phyloP scores from a whole-genome alignment of 2,329 filamentous ascomycete species.

The Aspergillus oerlinghausenensis region DNA sequence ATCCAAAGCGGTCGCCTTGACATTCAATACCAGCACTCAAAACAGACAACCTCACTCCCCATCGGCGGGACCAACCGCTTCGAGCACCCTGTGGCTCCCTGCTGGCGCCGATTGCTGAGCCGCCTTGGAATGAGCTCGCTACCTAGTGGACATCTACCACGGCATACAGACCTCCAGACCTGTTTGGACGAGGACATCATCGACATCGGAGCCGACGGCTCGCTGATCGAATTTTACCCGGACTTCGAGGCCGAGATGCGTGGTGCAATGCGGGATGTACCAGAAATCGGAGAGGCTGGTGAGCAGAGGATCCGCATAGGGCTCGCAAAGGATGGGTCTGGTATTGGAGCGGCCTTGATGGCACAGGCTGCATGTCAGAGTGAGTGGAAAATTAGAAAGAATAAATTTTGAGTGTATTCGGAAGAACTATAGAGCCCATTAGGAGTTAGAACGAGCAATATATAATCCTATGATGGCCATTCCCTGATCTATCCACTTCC shows the following conservation, averaged over 20 bases:
- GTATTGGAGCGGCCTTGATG: slow-evolving; percentile 20
- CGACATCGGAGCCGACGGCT: slow-evolving; percentile 19
- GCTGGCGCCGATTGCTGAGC: slow-evolving; percentile 10
- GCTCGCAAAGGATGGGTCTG: slow-evolving; percentile 20
- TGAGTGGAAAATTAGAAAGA: no score
- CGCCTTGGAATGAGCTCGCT: neutral
- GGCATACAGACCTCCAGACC: no score
- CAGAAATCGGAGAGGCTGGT: slow-evolving; percentile 6
- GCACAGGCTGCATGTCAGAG: slow-evolving; percentile 10
- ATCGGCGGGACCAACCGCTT: slow-evolving; percentile 2
- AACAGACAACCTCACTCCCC: neutral
- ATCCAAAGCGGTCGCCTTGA: slow-evolving; percentile 10
- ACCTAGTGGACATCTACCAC: neutral
- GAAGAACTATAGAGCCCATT: no score
- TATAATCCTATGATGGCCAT: no score
- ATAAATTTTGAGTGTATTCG: no score
- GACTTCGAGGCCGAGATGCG: slow-evolving; percentile 18
- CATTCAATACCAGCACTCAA: neutral
- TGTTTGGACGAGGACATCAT: slow-evolving; percentile 7
- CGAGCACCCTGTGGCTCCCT: neutral
- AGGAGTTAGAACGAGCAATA: no score
- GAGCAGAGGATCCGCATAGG: slow-evolving; percentile 16
- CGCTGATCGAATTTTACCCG: slow-evolving; percentile 17
- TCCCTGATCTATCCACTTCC: no score
- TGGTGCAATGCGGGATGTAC: slow-evolving; percentile 11